These are phyloP conservation scores for Cutaneotrichosporon sp. DNA, from an alignment of 1,284 basidiomycete genomes.

Conservation along the genomic window DNA sequence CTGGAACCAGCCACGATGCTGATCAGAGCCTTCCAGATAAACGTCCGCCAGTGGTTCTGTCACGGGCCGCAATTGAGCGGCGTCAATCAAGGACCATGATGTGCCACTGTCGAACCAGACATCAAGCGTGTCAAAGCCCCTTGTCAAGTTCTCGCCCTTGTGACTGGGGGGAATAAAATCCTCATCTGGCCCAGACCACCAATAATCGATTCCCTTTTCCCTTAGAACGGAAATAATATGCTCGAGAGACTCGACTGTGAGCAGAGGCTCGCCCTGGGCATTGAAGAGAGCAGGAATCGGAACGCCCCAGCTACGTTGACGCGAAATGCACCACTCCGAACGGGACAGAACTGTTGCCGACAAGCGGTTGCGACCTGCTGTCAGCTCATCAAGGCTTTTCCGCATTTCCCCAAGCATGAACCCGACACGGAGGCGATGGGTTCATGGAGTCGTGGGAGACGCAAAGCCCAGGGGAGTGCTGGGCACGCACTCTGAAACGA, in stretches of 20 bases:
- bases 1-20: constrained; percentile 99
- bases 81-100: constrained; percentile 77
- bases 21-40: constrained; percentile 93
- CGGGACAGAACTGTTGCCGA: constrained; percentile 78
- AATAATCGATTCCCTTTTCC: constrained; percentile 68
- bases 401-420: too few species aligned
- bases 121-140: constrained; percentile 92
- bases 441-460: too few species aligned
- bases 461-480: too few species aligned
- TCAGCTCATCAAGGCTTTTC: constrained; percentile 12
- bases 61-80: constrained; percentile 20
- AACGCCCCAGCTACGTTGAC: constrained; percentile 96
- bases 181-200: constrained; percentile 84
- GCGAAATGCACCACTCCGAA: constrained; percentile 98
- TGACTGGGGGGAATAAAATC: constrained; percentile 70
- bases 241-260: constrained; percentile 63
- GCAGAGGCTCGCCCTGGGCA: constrained; percentile 61
- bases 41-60: constrained; percentile 66
- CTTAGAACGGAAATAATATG: constrained; percentile 75
- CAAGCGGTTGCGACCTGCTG: constrained; percentile 71
- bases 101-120: constrained; percentile 99
- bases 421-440: too few species aligned
- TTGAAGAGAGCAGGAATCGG: constrained; percentile 89
- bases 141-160: constrained; percentile 56
- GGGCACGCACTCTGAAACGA: too few species aligned